Percentiles rank a stretch among this genome's conserved stretches.
Conservation (phyloP, 1,284 basidiomycete species). For the Ganoderma lucidum region DNA sequence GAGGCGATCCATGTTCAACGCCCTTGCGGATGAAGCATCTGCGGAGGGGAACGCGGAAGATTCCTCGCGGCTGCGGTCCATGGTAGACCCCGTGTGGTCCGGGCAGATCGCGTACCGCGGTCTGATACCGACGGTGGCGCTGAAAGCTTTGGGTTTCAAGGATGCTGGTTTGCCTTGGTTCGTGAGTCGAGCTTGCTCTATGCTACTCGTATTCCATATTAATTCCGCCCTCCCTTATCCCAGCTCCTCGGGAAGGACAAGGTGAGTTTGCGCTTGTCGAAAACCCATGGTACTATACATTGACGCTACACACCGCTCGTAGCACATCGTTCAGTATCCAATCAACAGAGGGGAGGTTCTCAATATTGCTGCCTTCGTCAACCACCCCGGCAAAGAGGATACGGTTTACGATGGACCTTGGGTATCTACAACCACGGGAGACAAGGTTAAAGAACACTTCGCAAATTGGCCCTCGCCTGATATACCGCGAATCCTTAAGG, state of each 20-base stretch:
- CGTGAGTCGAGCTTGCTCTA: slow-evolving; percentile 16
- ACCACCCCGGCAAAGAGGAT: slow-evolving; percentile 48
- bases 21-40: slow-evolving; percentile 14
- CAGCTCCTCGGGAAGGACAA: slow-evolving; percentile 23
- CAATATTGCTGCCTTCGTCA: slow-evolving; percentile 58
- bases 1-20: slow-evolving; percentile 43
- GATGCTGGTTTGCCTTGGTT: slow-evolving; percentile 15
- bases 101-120: slow-evolving; percentile 30
- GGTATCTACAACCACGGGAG: slow-evolving; percentile 46
- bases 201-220: background rate
- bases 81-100: slow-evolving; percentile 28
- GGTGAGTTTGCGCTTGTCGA: background rate
- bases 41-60: background rate
- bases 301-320: background rate
- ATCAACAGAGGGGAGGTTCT: slow-evolving; percentile 53
- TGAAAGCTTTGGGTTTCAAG: slow-evolving; percentile 23
- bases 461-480: slow-evolving; percentile 54
- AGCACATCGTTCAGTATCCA: slow-evolving; percentile 60
- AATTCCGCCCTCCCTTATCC: background rate
- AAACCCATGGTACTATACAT: background rate
- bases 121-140: slow-evolving; percentile 16
- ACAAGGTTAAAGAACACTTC: slow-evolving; percentile 48
- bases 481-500: slow-evolving; percentile 53
- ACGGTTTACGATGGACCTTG: slow-evolving; percentile 52
- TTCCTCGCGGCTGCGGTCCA: background rate